Evolutionary conservation across 1,284 basidiomycete genomes (phyloP).

Genomic region (Ustilago sp.): DNA sequence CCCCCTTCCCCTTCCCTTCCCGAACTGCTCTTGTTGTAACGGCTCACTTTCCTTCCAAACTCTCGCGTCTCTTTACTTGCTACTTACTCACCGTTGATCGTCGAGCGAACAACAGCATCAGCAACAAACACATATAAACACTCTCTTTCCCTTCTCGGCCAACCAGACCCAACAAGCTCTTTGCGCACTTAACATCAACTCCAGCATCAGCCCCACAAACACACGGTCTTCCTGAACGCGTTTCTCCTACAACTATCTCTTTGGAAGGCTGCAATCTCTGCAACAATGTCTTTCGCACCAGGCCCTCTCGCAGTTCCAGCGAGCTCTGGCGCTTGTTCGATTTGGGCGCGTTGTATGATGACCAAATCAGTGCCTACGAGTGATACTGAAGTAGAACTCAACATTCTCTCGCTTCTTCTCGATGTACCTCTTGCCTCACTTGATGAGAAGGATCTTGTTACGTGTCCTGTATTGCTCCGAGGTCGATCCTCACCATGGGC

Average conservation of each 20-base stretch:
- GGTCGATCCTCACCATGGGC: slow-evolving; percentile 14
- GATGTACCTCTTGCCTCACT: slow-evolving; percentile 29
- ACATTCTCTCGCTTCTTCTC: slow-evolving; percentile 41
- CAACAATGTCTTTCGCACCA: slow-evolving; percentile 21
- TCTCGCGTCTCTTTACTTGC: slow-evolving; percentile 6
- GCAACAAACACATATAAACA: neutral
- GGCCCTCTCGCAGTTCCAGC: slow-evolving; percentile 2
- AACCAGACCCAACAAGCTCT: neutral
- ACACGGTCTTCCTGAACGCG: neutral
- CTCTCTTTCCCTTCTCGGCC: slow-evolving; percentile 1
- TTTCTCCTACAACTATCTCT: neutral
- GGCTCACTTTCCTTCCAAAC: neutral
- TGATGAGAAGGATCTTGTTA: slow-evolving; percentile 9
- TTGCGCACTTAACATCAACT: neutral
- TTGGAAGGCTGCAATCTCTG: slow-evolving; percentile 18
- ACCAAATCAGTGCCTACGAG: slow-evolving; percentile 20
- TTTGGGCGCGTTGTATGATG: slow-evolving; percentile 44
- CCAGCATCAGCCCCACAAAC: neutral
- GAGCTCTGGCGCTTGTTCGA: slow-evolving; percentile 17
- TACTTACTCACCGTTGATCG: neutral
- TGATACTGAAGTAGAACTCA: slow-evolving; percentile 37
- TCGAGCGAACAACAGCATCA: neutral
- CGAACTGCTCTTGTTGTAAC: slow-evolving; percentile 8
- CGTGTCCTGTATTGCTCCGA: slow-evolving; percentile 16
- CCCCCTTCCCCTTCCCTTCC: slow-evolving; percentile 4